Percentiles rank a stretch among this genome's conserved stretches.
Conservation (phyloP, 192 early-diverging fungal genomes). For the Backusella liffmaniae region DNA sequence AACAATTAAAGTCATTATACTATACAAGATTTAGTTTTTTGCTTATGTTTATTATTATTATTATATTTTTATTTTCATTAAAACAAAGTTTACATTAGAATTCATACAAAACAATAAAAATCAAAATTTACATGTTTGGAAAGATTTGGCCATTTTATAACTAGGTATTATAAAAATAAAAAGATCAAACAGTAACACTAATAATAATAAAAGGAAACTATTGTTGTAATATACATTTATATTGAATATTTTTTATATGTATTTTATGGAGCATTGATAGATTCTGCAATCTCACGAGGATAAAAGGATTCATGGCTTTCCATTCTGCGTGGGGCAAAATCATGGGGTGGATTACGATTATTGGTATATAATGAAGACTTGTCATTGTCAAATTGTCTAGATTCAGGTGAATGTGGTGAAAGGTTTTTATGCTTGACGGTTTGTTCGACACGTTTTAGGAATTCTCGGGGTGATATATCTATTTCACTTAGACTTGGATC, state of each 20-base stretch:
- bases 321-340: slow-evolving; percentile 10
- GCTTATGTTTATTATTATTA: not conserved
- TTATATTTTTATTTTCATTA: slow-evolving; percentile 5
- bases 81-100: slow-evolving; percentile 5
- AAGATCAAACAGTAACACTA: not conserved
- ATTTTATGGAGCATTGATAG: slow-evolving; percentile 2
- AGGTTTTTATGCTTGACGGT: slow-evolving; percentile 18
- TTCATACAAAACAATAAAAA: not conserved
- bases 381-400: not conserved
- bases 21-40: not conserved
- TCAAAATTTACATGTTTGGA: no score
- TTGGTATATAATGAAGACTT: slow-evolving; percentile 9
- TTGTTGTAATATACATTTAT: slow-evolving; percentile 3
- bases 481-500: slow-evolving; percentile 27
- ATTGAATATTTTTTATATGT: not conserved
- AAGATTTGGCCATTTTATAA: no score
- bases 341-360: not conserved
- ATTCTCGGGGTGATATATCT: slow-evolving; percentile 26
- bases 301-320: slow-evolving; percentile 13
- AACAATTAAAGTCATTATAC: not conserved
- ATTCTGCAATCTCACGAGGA: slow-evolving; percentile 1
- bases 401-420: not conserved
- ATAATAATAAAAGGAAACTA: no score
- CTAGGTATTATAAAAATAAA: not conserved
- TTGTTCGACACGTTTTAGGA: slow-evolving; percentile 23